phyloP scores from a whole-genome alignment of 177 flowering plant genomes.

The Vitis hybrid region DNA sequence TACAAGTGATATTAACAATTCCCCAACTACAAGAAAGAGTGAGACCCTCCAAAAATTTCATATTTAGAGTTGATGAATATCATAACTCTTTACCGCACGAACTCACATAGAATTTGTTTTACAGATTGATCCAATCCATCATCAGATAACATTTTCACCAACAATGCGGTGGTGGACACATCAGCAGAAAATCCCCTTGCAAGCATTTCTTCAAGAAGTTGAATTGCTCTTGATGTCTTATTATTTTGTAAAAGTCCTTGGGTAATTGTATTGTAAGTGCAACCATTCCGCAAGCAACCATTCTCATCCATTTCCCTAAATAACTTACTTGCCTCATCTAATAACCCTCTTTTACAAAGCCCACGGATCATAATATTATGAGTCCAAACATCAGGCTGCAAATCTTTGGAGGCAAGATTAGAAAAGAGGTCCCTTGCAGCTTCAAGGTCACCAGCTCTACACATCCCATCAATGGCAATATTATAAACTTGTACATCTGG shows the following conservation, averaged over 20 bases:
- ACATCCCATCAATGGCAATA: conserved; percentile 7
- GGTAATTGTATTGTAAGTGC: neutral
- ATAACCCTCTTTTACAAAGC: neutral
- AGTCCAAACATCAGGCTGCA: neutral
- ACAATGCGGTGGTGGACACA: neutral
- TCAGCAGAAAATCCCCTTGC: conserved; percentile 5
- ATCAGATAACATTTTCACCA: neutral
- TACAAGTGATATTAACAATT: no score
- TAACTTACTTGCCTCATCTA: conserved; percentile 5
- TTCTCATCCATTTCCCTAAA: conserved; percentile 1
- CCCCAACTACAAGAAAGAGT: no score
- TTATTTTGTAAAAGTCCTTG: neutral
- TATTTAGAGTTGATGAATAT: no score
- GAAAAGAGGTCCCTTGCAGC: conserved; percentile 8
- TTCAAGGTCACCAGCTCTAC: conserved; percentile 1
- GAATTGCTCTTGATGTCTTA: neutral
- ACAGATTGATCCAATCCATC: neutral
- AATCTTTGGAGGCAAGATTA: neutral
- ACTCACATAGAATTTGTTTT: no score
- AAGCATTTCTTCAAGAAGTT: neutral
- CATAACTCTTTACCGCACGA: no score
- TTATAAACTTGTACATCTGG: neutral
- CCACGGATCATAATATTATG: conserved; percentile 12
- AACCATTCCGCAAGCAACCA: neutral
- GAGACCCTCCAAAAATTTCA: no score